Base-by-base conservation (phyloP, 2,329 filamentous ascomycete genomes). In the Canariomyces notabilis region DNA sequence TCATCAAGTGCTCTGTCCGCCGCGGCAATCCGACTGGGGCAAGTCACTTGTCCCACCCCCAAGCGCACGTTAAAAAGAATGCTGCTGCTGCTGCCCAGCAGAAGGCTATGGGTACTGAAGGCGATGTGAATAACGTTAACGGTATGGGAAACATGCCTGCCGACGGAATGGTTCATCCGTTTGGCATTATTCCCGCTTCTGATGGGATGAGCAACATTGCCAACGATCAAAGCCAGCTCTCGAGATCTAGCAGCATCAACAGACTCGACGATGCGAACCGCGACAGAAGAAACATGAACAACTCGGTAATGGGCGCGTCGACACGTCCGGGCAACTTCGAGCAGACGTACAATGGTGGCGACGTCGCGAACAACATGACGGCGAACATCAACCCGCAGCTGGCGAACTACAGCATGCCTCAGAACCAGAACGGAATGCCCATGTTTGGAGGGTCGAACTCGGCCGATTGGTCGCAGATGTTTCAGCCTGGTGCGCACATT, bases 1-100 rank as follows among this genome's bases (percentile, higher is more conserved):
- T 97, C 71, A 90, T 96, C 69, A 98, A 98, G 75, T 98, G 93
- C 73, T 96, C 93, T 32, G 89, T 96, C 56, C 84, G 93, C 61
- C 85, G 93, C 64, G 93, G 93, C 48, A 97, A 97, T 70, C 91
- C 93, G 44, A 95, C 89, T 14, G 90, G 90, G 59, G 89, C 89
- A 53, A 95, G 87, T 63, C 93, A 98, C 72, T 70, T 98, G 67
- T 94, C 90, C 58, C 89, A 96, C 69, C 88, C 89, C 29, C 87
- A 91, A 68, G 86, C 87, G 55, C 88, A 94, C 68, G 77, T 93
- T 62, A 91, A 89, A 74, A 90, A 89, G 71, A 77, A 80, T 59
- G 76, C 79, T 52, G 72, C 75, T 50, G 72, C 74, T 52, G 72
- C 75, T 50, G 72, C 74, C 12, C 57, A 59, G 16, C 77, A 82